phyloP scores from a whole-genome alignment of 2,329 filamentous ascomycete species.

The Alternaria infectoria region DNA sequence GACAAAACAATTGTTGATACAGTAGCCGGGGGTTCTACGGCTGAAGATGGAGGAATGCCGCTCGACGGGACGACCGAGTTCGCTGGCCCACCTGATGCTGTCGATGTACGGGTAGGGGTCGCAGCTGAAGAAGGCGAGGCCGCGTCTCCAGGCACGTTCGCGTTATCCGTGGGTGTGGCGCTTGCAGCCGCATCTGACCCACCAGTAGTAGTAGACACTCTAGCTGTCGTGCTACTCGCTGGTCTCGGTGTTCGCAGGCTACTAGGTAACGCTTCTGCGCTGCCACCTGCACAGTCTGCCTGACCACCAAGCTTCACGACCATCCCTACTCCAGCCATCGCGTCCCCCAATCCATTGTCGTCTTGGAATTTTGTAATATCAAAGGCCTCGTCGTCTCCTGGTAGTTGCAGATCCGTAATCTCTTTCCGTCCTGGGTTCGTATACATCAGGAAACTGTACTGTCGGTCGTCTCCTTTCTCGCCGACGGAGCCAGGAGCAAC shows the following conservation, averaged over 20 bases:
- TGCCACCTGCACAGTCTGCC: constrained; percentile 21
- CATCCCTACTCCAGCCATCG: constrained; percentile 42
- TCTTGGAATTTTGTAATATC: constrained; percentile 37
- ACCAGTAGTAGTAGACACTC: not conserved
- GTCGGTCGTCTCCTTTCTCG: constrained; percentile 38
- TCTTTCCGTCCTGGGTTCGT: constrained; percentile 30
- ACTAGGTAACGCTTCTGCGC: constrained; percentile 9
- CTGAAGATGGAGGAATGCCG: not conserved
- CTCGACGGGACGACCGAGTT: not conserved
- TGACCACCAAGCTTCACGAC: constrained; percentile 40
- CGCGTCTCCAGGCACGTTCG: not conserved
- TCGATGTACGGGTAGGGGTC: not conserved
- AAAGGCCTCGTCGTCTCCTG: constrained; percentile 32
- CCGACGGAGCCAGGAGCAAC: constrained; percentile 39
- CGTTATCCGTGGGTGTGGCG: not conserved
- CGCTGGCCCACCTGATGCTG: not conserved
- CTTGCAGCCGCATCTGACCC: not conserved
- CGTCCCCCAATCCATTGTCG: constrained; percentile 37
- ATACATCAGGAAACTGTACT: constrained; percentile 45
- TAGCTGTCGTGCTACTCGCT: not conserved
- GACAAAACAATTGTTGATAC: constrained; percentile 7
- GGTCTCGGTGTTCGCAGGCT: constrained; percentile 10
- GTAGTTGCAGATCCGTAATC: constrained; percentile 31
- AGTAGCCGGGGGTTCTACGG: not conserved
- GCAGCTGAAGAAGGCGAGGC: not conserved